These are phyloP conservation scores for Colletotrichum musicola DNA, from an alignment of 2,329 filamentous ascomycete species.

Conservation along the genomic window DNA sequence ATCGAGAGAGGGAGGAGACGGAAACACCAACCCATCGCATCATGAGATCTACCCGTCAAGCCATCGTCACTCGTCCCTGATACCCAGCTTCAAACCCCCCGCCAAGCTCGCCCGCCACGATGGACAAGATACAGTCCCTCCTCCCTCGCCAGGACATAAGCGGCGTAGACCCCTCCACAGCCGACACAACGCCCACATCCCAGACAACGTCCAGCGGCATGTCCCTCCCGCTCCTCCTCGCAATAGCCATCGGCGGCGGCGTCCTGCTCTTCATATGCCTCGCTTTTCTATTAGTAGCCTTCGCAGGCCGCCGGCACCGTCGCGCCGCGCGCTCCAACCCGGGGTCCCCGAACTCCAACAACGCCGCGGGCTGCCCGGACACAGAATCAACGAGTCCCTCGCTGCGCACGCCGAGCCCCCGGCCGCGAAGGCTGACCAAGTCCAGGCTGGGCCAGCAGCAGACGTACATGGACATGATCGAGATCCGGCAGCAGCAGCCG, in stretches of 20 bases:
- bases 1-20: not conserved
- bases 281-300: conserved; percentile 58
- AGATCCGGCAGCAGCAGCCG: conserved; percentile 22
- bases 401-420: conserved; percentile 30
- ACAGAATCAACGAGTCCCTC: conserved; percentile 11
- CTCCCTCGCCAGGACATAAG: conserved; percentile 1
- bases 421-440: conserved; percentile 33
- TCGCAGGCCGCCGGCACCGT: conserved; percentile 47
- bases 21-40: not conserved
- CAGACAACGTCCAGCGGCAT: conserved; percentile 22
- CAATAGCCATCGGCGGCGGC: conserved; percentile 62
- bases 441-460: not conserved
- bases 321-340: conserved; percentile 28
- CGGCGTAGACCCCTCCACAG: not conserved
- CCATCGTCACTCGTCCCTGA: not conserved
- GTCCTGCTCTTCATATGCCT: conserved; percentile 58
- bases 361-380: not conserved
- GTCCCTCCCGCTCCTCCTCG: conserved; percentile 55
- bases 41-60: conserved; percentile 13
- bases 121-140: not conserved
- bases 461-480: conserved; percentile 28
- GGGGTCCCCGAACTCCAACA: not conserved
- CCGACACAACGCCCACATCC: not conserved
- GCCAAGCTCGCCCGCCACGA: not conserved
- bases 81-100: not conserved